Evolutionary conservation across 2,329 filamentous ascomycete genomes (phyloP).

Genomic region (Magnaporthiopsis poae): DNA sequence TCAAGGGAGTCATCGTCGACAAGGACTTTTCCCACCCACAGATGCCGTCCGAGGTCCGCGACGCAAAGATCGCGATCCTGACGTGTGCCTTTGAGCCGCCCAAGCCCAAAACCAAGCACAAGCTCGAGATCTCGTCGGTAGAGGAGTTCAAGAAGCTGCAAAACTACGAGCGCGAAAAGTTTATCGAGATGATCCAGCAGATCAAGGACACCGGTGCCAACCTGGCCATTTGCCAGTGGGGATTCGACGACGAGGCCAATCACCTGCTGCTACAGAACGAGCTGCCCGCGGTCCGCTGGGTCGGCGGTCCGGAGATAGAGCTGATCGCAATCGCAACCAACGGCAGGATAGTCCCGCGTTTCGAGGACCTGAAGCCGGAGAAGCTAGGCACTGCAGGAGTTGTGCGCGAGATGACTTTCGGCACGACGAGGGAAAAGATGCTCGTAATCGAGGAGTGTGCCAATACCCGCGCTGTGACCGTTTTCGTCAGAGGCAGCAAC

Average conservation of each 20-base stretch:
- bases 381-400: slow-evolving; percentile 86
- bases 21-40: slow-evolving; percentile 99
- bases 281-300: slow-evolving; percentile 92
- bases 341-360: slow-evolving; percentile 90
- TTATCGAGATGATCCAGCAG: slow-evolving; percentile 95
- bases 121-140: slow-evolving; percentile 91
- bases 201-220: slow-evolving; percentile 97
- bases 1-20: slow-evolving; percentile 97
- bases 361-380: slow-evolving; percentile 82
- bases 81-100: slow-evolving; percentile 97
- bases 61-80: slow-evolving; percentile 94
- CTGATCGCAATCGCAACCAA: slow-evolving; percentile 98
- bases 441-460: slow-evolving; percentile 98
- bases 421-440: slow-evolving; percentile 98
- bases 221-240: slow-evolving; percentile 97
- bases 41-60: slow-evolving; percentile 89
- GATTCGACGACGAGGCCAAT: slow-evolving; percentile 98
- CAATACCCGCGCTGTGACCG: slow-evolving; percentile 90
- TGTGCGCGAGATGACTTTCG: slow-evolving; percentile 90
- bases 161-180: slow-evolving; percentile 90
- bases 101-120: slow-evolving; percentile 99
- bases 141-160: slow-evolving; percentile 98
- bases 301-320: slow-evolving; percentile 95
- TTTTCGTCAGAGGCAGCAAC: slow-evolving; percentile 95
- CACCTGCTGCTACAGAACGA: slow-evolving; percentile 93